Evolutionary conservation across 495 filamentous ascomycete genomes (phyloP).

Genomic region (Aspergillus homomorphus): DNA sequence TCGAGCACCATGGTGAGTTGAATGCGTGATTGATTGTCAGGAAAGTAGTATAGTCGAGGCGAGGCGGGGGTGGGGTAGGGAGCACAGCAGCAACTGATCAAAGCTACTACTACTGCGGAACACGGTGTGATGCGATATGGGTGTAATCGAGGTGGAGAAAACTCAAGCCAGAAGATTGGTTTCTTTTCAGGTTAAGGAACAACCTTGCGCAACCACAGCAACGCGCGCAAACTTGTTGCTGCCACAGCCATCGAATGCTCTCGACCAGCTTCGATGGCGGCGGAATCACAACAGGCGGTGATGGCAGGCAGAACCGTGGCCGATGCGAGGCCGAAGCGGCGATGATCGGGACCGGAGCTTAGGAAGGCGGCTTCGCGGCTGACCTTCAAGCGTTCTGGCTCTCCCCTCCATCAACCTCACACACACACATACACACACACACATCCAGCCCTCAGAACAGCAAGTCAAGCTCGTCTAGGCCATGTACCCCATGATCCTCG

Average conservation of each 20-base stretch:
- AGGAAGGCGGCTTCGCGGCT: slow-evolving; percentile 19
- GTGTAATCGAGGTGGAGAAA: not conserved
- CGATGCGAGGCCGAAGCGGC: slow-evolving; percentile 18
- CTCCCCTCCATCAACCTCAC: not conserved
- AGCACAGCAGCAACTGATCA: slow-evolving; percentile 1
- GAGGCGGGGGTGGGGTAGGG: slow-evolving; percentile 24
- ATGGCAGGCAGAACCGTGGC: slow-evolving; percentile 31
- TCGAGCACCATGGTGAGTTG: slow-evolving; percentile 72
- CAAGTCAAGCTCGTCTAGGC: slow-evolving; percentile 6
- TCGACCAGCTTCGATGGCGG: slow-evolving; percentile 36
- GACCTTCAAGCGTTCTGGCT: slow-evolving; percentile 8
- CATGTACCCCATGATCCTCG: slow-evolving; percentile 11
- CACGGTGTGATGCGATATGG: not conserved
- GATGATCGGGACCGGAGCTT: slow-evolving; percentile 9
- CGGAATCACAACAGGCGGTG: slow-evolving; percentile 26
- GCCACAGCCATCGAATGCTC: slow-evolving; percentile 29
- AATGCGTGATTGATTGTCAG: slow-evolving; percentile 5
- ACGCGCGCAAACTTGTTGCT: not conserved
- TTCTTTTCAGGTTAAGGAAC: not conserved
- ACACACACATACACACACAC: no score
- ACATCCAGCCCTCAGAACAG: not conserved
- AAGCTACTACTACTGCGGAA: not conserved
- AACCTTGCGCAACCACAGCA: slow-evolving; percentile 1
- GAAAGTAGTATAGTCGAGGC: slow-evolving; percentile 11
- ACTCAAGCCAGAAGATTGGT: not conserved